Evolutionary conservation across 352 stramenopile species (phyloP).

Genomic region (Phytophthora megakarya): DNA sequence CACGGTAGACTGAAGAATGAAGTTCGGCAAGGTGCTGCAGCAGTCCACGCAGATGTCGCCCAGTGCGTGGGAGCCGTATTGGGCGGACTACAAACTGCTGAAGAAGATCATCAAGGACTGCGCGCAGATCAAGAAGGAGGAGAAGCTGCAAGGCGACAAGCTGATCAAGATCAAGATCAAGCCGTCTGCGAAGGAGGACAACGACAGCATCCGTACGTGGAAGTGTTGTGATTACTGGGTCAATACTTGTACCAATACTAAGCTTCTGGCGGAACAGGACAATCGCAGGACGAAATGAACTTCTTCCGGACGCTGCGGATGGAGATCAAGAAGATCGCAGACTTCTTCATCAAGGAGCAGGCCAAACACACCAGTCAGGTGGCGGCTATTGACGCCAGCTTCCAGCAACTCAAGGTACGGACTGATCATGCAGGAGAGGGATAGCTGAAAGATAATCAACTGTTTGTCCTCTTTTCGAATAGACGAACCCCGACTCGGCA

Average conservation of each 20-base stretch:
- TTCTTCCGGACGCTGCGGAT: slow-evolving; percentile 86
- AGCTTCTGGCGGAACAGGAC: slow-evolving; percentile 42
- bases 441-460: slow-evolving; percentile 4
- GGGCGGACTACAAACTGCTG: slow-evolving; percentile 90
- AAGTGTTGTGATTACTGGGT: neutral
- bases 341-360: slow-evolving; percentile 88
- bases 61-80: slow-evolving; percentile 70
- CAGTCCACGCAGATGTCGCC: slow-evolving; percentile 88
- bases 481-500: slow-evolving; percentile 55
- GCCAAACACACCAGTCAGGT: slow-evolving; percentile 71
- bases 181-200: slow-evolving; percentile 77
- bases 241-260: neutral
- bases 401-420: slow-evolving; percentile 63
- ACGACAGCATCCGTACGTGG: slow-evolving; percentile 84
- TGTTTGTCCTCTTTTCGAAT: slow-evolving; percentile 4
- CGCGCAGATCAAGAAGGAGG: slow-evolving; percentile 85
- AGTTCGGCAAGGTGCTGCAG: slow-evolving; percentile 89
- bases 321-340: slow-evolving; percentile 87
- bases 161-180: slow-evolving; percentile 84
- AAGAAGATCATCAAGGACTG: slow-evolving; percentile 92
- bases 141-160: slow-evolving; percentile 80
- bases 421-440: neutral
- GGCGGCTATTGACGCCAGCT: slow-evolving; percentile 68
- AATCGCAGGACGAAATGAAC: slow-evolving; percentile 86
- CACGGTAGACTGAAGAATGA: slow-evolving; percentile 51